phyloP scores from a whole-genome alignment of 78 protist species.

The Polysphondylium violaceum region DNA sequence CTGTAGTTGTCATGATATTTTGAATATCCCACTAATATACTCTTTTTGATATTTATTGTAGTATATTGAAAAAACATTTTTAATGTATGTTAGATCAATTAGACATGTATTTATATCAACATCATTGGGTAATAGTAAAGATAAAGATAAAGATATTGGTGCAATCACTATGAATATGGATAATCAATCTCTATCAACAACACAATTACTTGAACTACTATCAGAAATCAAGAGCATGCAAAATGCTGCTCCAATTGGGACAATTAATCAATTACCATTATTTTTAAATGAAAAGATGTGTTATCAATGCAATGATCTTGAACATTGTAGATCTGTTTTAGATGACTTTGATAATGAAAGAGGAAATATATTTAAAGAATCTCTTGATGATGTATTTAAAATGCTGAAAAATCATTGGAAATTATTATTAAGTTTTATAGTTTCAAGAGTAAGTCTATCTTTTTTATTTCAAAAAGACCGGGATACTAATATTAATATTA shows the following conservation, averaged over 20 bases:
- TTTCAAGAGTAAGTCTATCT: background rate
- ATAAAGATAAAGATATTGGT: background rate
- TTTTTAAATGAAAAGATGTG: constrained; percentile 13
- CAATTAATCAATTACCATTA: background rate
- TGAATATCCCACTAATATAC: background rate
- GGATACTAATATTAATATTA: background rate
- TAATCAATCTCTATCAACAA: background rate
- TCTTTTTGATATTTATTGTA: background rate
- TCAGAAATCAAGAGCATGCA: background rate
- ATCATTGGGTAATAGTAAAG: background rate
- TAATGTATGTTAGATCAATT: constrained; percentile 19
- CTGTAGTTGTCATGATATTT: background rate
- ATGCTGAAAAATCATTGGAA: constrained; percentile 39
- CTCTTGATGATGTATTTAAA: constrained; percentile 21
- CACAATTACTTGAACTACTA: background rate
- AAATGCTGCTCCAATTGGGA: background rate
- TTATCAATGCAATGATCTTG: constrained; percentile 53
- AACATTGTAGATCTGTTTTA: constrained; percentile 38
- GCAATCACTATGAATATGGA: background rate
- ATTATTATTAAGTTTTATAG: constrained; percentile 5
- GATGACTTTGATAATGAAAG: constrained; percentile 39
- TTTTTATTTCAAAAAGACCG: background rate
- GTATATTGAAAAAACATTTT: constrained; percentile 53
- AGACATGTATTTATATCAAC: constrained; percentile 8
- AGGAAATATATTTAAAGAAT: constrained; percentile 16